Percentiles rank a stretch among this genome's conserved stretches.
phyloP scores from a whole-genome alignment of 345 rosid genomes.

The Turritis glabra region DNA sequence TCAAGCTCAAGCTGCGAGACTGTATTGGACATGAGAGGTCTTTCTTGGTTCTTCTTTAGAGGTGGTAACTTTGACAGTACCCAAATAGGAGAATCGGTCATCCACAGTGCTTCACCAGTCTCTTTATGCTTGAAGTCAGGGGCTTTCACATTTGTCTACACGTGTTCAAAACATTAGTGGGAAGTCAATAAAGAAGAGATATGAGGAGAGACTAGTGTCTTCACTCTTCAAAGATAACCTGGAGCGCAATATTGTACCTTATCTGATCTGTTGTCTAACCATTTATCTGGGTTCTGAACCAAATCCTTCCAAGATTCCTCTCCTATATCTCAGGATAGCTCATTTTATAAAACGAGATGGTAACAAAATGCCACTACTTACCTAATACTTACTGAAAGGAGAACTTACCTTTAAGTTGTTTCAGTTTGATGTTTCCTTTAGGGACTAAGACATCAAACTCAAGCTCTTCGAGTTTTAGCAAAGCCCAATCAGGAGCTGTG shows the following conservation, averaged over 20 bases:
- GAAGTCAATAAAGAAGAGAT: neutral
- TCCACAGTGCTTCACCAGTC: conserved; percentile 63
- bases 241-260: conserved; percentile 47
- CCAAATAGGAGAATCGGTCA: conserved; percentile 56
- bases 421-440: conserved; percentile 27
- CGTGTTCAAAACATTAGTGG: neutral
- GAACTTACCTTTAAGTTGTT: conserved; percentile 46
- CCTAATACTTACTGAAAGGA: neutral
- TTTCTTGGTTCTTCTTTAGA: conserved; percentile 36
- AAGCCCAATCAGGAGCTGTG: conserved; percentile 50
- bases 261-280: conserved; percentile 70
- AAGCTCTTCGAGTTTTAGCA: conserved; percentile 41
- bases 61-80: conserved; percentile 60
- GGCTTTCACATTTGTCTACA: conserved; percentile 43
- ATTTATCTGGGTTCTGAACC: conserved; percentile 56
- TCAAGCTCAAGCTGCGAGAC: conserved; percentile 7
- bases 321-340: conserved; percentile 41
- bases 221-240: neutral
- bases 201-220: neutral
- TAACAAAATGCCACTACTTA: neutral
- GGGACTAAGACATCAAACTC: conserved; percentile 41
- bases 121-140: conserved; percentile 83
- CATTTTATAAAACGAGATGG: neutral
- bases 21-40: neutral
- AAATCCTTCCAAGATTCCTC: conserved; percentile 74